A percentile compares a stretch with the other conserved stretches of the same genome.
Conservation (phyloP, 495 filamentous ascomycete species). For the Aspergillus avenaceus region DNA sequence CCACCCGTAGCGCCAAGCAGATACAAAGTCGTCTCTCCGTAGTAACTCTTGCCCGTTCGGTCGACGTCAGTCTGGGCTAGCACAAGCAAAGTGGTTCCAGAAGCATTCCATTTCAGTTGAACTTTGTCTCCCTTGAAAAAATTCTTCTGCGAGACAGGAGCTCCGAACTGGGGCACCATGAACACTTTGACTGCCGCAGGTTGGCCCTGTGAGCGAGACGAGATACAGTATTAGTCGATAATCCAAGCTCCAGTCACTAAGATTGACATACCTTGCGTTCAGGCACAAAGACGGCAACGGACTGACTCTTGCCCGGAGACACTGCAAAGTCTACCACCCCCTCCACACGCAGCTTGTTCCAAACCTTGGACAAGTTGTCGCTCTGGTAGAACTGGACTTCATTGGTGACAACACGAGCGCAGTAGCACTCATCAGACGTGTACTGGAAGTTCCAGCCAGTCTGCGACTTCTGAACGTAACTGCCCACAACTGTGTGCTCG, state of each 20-base stretch:
- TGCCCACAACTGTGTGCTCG: conserved; percentile 72
- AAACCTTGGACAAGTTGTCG: conserved; percentile 75
- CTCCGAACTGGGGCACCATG: conserved; percentile 78
- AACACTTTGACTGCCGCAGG: conserved; percentile 92
- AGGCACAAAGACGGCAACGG: conserved; percentile 88
- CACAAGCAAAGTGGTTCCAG: conserved; percentile 87
- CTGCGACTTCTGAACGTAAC: conserved; percentile 91
- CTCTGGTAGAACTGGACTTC: conserved; percentile 96
- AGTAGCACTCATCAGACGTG: conserved; percentile 84
- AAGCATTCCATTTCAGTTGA: conserved; percentile 92
- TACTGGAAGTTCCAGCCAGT: conserved; percentile 98
- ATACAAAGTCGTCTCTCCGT: conserved; percentile 97
- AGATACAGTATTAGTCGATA: conserved; percentile 4
- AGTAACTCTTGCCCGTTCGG: conserved; percentile 96
- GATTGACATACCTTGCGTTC: conserved; percentile 73
- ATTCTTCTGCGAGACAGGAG: conserved; percentile 87
- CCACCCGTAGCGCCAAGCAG: conserved; percentile 86
- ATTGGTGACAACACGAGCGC: conserved; percentile 90
- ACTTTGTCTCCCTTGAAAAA: conserved; percentile 99
- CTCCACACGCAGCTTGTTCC: conserved; percentile 92
- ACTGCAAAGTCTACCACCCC: conserved; percentile 88
- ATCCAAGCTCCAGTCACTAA: background rate
- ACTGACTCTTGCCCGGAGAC: conserved; percentile 80
- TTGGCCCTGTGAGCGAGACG: conserved; percentile 56
- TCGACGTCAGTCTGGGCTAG: conserved; percentile 98